Percentiles rank a stretch among this genome's conserved stretches.
Evolutionary conservation across 2,329 filamentous ascomycete species (phyloP).

Genomic region (Diplodia scrobiculata): DNA sequence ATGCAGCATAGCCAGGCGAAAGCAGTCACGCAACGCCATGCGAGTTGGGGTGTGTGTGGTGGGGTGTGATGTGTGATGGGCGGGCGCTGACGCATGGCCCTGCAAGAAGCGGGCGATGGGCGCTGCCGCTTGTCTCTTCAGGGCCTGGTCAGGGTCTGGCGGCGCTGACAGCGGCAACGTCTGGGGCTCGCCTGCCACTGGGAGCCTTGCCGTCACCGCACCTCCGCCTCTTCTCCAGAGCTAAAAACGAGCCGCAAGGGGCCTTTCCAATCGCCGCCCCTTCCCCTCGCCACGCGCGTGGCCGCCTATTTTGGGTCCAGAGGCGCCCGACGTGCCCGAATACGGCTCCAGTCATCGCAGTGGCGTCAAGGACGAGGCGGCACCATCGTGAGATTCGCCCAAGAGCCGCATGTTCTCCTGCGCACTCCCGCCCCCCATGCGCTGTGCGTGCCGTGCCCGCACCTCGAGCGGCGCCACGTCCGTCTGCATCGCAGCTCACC

Average conservation of each 20-base stretch:
- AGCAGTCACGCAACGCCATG: slow-evolving; percentile 22
- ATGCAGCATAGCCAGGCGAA: slow-evolving; percentile 16
- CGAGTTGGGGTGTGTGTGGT: slow-evolving; percentile 14
- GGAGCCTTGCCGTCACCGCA: slow-evolving; percentile 23
- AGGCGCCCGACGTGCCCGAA: background rate
- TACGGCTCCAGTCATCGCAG: slow-evolving; percentile 1
- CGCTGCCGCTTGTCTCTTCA: background rate
- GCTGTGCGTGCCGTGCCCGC: background rate
- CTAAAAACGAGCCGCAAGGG: slow-evolving; percentile 26
- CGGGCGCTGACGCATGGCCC: slow-evolving; percentile 21
- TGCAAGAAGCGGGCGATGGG: slow-evolving; percentile 8
- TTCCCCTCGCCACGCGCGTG: slow-evolving; percentile 15
- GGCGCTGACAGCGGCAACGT: background rate
- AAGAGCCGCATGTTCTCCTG: slow-evolving; percentile 27
- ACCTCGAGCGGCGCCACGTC: slow-evolving; percentile 26
- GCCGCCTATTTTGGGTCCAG: slow-evolving; percentile 21
- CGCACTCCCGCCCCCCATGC: slow-evolving; percentile 15
- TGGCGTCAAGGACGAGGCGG: slow-evolving; percentile 4
- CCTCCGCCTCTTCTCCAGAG: slow-evolving; percentile 4
- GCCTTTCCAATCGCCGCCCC: slow-evolving; percentile 22
- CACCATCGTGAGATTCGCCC: slow-evolving; percentile 19
- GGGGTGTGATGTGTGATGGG: slow-evolving; percentile 11
- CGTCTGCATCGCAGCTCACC: slow-evolving; percentile 25
- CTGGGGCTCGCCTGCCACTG: slow-evolving; percentile 15
- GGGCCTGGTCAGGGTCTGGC: slow-evolving; percentile 18